phyloP scores from a whole-genome alignment of 2,329 filamentous ascomycete species.

The Beauveria medogensis region DNA sequence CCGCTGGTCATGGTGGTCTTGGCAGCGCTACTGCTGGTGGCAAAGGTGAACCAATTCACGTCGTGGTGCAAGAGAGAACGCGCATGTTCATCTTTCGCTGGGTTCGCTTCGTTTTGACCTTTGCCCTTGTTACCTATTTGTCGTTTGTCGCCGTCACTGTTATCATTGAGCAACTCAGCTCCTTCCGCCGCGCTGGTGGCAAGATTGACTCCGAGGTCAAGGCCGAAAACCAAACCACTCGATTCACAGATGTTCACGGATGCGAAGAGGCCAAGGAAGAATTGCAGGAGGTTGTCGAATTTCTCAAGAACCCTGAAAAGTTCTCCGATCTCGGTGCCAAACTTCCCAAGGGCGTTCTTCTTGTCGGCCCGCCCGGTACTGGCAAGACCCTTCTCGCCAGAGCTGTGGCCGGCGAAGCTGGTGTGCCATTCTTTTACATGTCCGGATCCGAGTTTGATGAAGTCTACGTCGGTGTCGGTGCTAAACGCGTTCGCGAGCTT shows the following conservation, averaged over 20 bases:
- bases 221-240: slow-evolving; percentile 82
- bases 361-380: slow-evolving; percentile 92
- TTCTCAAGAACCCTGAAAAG: slow-evolving; percentile 84
- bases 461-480: slow-evolving; percentile 93
- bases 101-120: slow-evolving; percentile 78
- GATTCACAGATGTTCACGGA: slow-evolving; percentile 90
- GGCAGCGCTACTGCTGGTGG: slow-evolving; percentile 44
- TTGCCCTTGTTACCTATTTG: slow-evolving; percentile 71
- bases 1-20: slow-evolving; percentile 15
- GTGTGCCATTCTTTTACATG: slow-evolving; percentile 99
- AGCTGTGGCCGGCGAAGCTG: slow-evolving; percentile 92
- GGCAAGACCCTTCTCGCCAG: slow-evolving; percentile 94
- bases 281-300: slow-evolving; percentile 92
- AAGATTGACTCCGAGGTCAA: slow-evolving; percentile 76
- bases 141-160: slow-evolving; percentile 73
- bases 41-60: slow-evolving; percentile 83
- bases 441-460: slow-evolving; percentile 98
- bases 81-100: slow-evolving; percentile 77
- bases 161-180: slow-evolving; percentile 70
- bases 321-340: slow-evolving; percentile 94
- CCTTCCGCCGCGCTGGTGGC: slow-evolving; percentile 63
- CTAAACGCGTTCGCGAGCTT: slow-evolving; percentile 92
- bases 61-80: slow-evolving; percentile 87
- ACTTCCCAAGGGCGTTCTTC: slow-evolving; percentile 89
- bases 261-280: slow-evolving; percentile 98